These are phyloP conservation scores for Ophiobolus disseminans DNA, from an alignment of 2,329 filamentous ascomycete species.

Conservation along the genomic window DNA sequence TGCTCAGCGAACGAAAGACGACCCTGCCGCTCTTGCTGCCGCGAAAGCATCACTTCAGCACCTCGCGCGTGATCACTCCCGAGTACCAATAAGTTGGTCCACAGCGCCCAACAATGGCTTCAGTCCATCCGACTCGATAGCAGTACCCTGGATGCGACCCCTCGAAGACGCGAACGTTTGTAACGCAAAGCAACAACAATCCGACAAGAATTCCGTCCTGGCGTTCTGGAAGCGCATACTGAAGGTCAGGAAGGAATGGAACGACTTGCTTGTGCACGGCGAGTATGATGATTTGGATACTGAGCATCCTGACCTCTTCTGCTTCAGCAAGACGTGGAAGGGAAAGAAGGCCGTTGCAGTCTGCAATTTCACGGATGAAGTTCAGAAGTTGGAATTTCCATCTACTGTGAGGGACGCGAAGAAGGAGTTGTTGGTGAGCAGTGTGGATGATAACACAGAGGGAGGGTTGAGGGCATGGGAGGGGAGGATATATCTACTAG, in stretches of 20 bases:
- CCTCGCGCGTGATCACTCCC: constrained; percentile 69
- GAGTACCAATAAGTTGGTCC: constrained; percentile 74
- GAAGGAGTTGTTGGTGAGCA: constrained; percentile 34
- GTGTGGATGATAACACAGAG: constrained; percentile 22
- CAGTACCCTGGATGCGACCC: constrained; percentile 67
- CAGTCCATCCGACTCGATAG: constrained; percentile 53
- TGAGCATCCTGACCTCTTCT: constrained; percentile 65
- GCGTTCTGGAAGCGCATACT: constrained; percentile 68
- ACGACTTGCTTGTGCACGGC: constrained; percentile 68
- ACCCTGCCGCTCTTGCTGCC: constrained; percentile 50
- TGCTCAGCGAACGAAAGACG: constrained; percentile 28
- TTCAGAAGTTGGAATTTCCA: constrained; percentile 45
- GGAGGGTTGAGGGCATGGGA: constrained; percentile 35
- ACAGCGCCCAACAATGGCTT: constrained; percentile 66
- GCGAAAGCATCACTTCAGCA: constrained; percentile 63
- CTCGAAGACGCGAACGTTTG: constrained; percentile 61
- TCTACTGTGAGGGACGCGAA: constrained; percentile 37
- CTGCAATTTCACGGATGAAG: constrained; percentile 45
- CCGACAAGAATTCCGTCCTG: constrained; percentile 57
- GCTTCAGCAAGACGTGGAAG: constrained; percentile 46
- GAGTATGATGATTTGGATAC: constrained; percentile 61
- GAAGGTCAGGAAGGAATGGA: constrained; percentile 61
- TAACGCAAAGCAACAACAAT: constrained; percentile 64
- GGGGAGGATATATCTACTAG: constrained; percentile 39
- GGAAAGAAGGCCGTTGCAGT: constrained; percentile 38